Evolutionary conservation across 768 basidiomycete genomes (phyloP), one percentile per base, ranked within the genome.

Genomic region (Rhodocollybia butyracea): DNA sequence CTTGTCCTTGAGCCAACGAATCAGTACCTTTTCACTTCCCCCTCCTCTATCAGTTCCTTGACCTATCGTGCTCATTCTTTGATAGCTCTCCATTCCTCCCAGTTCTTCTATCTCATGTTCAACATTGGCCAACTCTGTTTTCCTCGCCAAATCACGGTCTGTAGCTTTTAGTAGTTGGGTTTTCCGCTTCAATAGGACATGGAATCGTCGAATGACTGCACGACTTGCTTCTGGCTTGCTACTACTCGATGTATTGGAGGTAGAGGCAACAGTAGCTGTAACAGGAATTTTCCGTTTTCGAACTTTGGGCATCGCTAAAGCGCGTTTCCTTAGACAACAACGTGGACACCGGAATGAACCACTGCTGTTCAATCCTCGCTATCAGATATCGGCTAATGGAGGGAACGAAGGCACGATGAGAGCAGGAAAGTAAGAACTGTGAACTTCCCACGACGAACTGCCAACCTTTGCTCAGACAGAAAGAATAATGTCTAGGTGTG

Each of bases 41-140:
- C 94, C 94, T 8, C 94, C 94, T 51, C 94, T 75, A 57, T 93
- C 89, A 7, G 71, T 76, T 2, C 83, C 80, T 65, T 97, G 94
- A 1, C 94, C 94, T 15, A 89, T 75, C 52, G 72, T 79, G 30
- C 92, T 94, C 80, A 94, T 91, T 36, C 74, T 78, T 66, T 97
- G 94, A 67, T 97, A 97, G 24, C 73, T 74, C 52, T 84, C 82
- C 34, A 97, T 64, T 2, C 92, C 94, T 3, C 94, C 94, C n/a
- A 91, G 71, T 12, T 70, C 70, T 2, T 78, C 76, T 17, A 96
- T 84, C 63, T 89, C 78, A 13, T 68, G 56, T 39, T 87, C 80
- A 15, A 93, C 73, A n/a, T 78, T 73, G 2, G 58, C 69, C 34
- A 91, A 65, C 51, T 76, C 75, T 12, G 65, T 57, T 27, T 59